Evolutionary conservation across 2,329 filamentous ascomycete genomes (phyloP).

Genomic region (Cladorrhinum sp.): DNA sequence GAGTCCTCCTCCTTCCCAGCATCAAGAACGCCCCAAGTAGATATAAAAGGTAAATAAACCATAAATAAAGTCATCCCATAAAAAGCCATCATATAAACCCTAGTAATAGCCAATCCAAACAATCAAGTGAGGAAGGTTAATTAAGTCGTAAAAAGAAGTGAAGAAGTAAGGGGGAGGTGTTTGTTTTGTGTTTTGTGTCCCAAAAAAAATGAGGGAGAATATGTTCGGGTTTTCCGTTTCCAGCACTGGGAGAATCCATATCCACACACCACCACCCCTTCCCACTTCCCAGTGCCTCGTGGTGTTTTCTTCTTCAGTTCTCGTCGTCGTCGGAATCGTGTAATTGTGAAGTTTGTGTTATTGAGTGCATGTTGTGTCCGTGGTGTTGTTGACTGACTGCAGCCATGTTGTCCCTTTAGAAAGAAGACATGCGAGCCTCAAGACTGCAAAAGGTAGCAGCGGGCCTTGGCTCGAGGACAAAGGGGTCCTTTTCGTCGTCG

Average conservation of each 20-base stretch:
- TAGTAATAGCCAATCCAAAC: not conserved
- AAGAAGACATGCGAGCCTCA: conserved; percentile 55
- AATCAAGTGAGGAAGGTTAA: not conserved
- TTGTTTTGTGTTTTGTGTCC: not conserved
- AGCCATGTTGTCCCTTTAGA: conserved; percentile 27
- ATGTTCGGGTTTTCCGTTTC: conserved; percentile 1
- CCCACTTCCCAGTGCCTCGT: conserved; percentile 8
- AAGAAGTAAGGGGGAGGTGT: not conserved
- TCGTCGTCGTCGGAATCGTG: conserved; percentile 6
- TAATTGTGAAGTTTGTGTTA: not conserved
- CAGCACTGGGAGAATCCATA: conserved; percentile 10
- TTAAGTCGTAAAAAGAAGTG: not conserved
- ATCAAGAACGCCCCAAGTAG: not conserved
- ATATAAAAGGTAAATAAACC: not conserved
- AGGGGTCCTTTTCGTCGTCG: conserved; percentile 57
- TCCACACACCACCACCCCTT: conserved; percentile 3
- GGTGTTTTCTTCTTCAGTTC: not conserved
- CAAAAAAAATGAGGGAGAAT: conserved; percentile 3
- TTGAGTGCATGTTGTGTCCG: not conserved
- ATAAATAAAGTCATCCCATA: not conserved
- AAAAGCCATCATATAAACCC: not conserved
- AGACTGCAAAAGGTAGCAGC: conserved; percentile 62
- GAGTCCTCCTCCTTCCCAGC: not conserved
- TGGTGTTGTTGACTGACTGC: not conserved
- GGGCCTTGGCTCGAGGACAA: conserved; percentile 59